A percentile compares a stretch with the other conserved stretches of the same genome.
These are phyloP conservation scores for Zygotorulaspora sp. DNA, from an alignment of 805 yeast genomes.

Conservation along the genomic window DNA sequence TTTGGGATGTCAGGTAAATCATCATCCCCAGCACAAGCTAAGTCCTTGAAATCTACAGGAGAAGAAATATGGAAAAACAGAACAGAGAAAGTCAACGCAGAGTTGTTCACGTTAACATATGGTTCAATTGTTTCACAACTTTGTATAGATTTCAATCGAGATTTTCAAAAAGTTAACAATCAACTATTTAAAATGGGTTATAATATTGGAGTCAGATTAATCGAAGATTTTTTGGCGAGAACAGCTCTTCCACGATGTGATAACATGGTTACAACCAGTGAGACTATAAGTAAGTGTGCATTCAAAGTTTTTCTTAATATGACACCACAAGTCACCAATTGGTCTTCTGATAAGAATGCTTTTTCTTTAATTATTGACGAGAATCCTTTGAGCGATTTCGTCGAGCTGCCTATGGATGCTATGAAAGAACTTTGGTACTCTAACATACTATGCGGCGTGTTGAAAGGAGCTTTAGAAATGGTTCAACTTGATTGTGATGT, in stretches of 20 bases:
- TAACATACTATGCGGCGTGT: constrained; percentile 81
- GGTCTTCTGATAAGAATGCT: constrained; percentile 71
- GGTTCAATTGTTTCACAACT: constrained; percentile 91
- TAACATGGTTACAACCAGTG: constrained; percentile 80
- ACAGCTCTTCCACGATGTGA: constrained; percentile 82
- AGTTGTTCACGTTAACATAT: constrained; percentile 88
- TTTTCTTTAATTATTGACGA: constrained; percentile 72
- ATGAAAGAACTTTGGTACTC: constrained; percentile 84
- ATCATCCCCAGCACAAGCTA: constrained; percentile 15
- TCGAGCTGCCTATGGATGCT: constrained; percentile 83
- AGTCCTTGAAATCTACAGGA: constrained; percentile 44
- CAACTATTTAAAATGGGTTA: constrained; percentile 93
- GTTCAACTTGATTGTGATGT: constrained; percentile 90
- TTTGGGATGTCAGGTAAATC: constrained; percentile 8
- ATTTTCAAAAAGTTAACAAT: constrained; percentile 72
- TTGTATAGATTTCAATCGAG: constrained; percentile 73
- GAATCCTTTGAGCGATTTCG: constrained; percentile 92
- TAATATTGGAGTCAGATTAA: constrained; percentile 83
- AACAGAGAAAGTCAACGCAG: constrained; percentile 87
- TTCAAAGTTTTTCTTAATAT: constrained; percentile 86
- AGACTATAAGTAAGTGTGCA: constrained; percentile 78
- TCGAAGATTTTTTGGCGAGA: constrained; percentile 88
- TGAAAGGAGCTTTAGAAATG: constrained; percentile 91
- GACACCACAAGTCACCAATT: constrained; percentile 67
- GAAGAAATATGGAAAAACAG: constrained; percentile 90